Evolutionary conservation across 768 basidiomycete genomes (phyloP).

Genomic region (Agrocybe chaxingu): DNA sequence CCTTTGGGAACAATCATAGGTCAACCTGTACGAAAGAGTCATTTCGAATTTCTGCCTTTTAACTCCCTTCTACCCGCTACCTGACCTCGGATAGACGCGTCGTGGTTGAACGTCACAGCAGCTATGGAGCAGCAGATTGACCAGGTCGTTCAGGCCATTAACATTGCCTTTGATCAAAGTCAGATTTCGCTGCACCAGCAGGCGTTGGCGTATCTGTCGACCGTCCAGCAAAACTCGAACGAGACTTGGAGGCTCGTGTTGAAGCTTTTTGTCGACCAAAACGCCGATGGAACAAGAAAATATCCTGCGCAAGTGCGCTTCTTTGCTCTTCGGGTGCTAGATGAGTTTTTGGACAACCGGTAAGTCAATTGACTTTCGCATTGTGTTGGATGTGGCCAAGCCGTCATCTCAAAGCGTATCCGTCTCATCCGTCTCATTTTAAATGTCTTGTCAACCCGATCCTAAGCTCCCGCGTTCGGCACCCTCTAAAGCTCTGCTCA

Average conservation of each 20-base stretch:
- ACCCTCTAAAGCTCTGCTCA: conserved; percentile 3
- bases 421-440: neutral
- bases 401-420: no score
- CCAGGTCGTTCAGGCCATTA: conserved; percentile 80
- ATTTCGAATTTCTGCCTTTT: conserved; percentile 14
- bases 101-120: conserved; percentile 1
- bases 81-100: conserved; percentile 19
- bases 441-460: neutral
- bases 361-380: conserved; percentile 35
- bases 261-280: conserved; percentile 64
- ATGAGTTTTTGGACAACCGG: conserved; percentile 82
- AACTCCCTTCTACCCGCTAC: conserved; percentile 17
- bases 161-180: conserved; percentile 80
- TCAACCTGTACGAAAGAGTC: conserved; percentile 10
- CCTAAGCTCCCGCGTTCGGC: neutral
- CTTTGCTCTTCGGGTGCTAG: conserved; percentile 75
- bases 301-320: conserved; percentile 73
- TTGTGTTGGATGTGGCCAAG: neutral
- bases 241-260: conserved; percentile 82
- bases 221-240: conserved; percentile 71
- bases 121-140: conserved; percentile 75
- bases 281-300: conserved; percentile 59
- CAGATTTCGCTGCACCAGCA: conserved; percentile 75
- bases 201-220: conserved; percentile 79
- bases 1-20: conserved; percentile 6